Evolutionary conservation across 208 protist genomes (phyloP).

Genomic region (Acanthamoeba healyi): DNA sequence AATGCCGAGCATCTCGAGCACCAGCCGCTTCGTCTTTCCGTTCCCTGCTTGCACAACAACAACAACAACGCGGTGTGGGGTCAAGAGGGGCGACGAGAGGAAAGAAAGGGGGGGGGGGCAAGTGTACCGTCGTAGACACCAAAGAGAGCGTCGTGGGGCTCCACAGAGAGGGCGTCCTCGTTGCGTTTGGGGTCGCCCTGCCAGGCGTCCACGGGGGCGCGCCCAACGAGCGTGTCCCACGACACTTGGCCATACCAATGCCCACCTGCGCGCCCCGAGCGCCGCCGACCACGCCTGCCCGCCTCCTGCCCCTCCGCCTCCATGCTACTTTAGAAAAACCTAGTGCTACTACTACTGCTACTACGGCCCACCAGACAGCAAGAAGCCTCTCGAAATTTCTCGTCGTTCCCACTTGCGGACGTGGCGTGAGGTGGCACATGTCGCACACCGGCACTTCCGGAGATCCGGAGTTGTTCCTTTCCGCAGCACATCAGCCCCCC

Average conservation of each 20-base stretch:
- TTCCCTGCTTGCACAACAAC: neutral
- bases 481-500: too few relatives aligned
- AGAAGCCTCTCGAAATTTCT: too few relatives aligned
- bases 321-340: too few relatives aligned
- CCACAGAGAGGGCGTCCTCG: constrained; percentile 28
- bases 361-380: too few relatives aligned
- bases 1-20: constrained; percentile 31
- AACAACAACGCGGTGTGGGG: neutral
- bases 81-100: too few relatives aligned
- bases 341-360: too few relatives aligned
- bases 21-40: constrained; percentile 49
- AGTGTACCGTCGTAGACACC: constrained; percentile 16
- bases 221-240: neutral
- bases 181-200: constrained; percentile 18
- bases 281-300: too few relatives aligned
- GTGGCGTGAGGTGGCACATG: too few relatives aligned
- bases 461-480: too few relatives aligned
- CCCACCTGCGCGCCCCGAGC: neutral
- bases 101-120: too few relatives aligned
- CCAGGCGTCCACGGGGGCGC: neutral
- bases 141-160: neutral
- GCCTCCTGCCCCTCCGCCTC: neutral
- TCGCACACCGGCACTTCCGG: too few relatives aligned
- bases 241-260: constrained; percentile 7
- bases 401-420: too few relatives aligned